These are phyloP conservation scores for Rhizophagus clarus DNA, from an alignment of 192 early-diverging fungal species.

Conservation along the genomic window DNA sequence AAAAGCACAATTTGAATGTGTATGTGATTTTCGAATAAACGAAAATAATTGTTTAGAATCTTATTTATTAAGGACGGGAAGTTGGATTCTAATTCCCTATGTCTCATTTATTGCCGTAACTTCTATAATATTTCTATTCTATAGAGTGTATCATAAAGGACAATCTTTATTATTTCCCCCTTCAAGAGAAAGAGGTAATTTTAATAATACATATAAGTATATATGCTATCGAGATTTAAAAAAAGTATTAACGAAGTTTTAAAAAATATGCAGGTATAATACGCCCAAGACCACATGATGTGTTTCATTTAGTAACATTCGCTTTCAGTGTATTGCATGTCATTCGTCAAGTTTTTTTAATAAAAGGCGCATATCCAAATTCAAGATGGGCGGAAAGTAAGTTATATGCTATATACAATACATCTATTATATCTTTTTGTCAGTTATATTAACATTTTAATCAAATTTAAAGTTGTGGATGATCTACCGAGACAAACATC, in stretches of 20 bases:
- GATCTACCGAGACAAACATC: conserved; percentile 4
- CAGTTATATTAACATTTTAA: not conserved
- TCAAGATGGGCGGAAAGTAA: not conserved
- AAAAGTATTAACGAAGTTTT: not conserved
- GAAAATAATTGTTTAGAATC: conserved; percentile 1
- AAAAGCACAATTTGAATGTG: not conserved
- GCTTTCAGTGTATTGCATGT: not conserved
- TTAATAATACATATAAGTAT: not conserved
- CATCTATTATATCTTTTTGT: not conserved
- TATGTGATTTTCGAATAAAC: conserved; percentile 25
- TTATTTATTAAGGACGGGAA: conserved; percentile 4
- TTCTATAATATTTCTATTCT: not conserved
- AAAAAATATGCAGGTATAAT: not conserved
- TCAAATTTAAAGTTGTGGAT: not conserved
- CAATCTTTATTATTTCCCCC: conserved; percentile 23
- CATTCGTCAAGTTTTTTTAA: not conserved
- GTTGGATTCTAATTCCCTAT: not conserved
- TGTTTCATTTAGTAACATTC: conserved; percentile 11
- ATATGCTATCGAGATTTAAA: not conserved
- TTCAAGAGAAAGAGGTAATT: conserved; percentile 14
- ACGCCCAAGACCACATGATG: not conserved
- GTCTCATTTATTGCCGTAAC: not conserved
- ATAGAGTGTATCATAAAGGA: not conserved
- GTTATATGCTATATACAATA: not conserved
- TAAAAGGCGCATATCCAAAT: not conserved